These are phyloP conservation scores for Theileria annulata DNA, from an alignment of 169 alveolate genomes.

Conservation along the genomic window DNA sequence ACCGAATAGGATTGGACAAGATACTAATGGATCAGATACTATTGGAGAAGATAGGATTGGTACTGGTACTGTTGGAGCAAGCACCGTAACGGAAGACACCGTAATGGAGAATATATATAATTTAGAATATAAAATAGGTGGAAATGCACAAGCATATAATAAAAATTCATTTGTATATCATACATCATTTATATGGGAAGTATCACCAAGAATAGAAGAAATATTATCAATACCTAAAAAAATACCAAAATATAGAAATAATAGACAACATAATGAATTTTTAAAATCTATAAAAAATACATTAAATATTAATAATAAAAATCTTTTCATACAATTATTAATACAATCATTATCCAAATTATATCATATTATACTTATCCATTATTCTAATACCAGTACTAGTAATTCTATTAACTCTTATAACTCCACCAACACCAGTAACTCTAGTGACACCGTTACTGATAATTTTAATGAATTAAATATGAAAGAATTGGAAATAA, in stretches of 20 bases:
- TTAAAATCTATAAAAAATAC: background rate
- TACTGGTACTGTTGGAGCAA: too few species aligned
- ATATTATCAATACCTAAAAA: slow-evolving; percentile 62
- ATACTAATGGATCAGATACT: too few species aligned
- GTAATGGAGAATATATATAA: too few species aligned
- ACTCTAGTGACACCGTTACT: too few species aligned
- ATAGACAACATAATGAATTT: slow-evolving; percentile 66
- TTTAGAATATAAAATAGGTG: slow-evolving; percentile 77
- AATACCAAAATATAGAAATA: slow-evolving; percentile 67
- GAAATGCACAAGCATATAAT: slow-evolving; percentile 76
- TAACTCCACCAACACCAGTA: background rate
- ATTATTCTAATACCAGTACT: background rate
- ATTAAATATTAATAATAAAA: background rate
- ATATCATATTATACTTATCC: background rate
- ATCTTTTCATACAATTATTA: background rate
- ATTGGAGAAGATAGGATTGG: too few species aligned
- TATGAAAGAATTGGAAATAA: too few species aligned
- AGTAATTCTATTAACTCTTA: background rate
- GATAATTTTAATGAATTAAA: too few species aligned
- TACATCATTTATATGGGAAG: slow-evolving; percentile 72
- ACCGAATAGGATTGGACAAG: too few species aligned
- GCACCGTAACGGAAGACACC: too few species aligned
- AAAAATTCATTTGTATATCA: slow-evolving; percentile 74
- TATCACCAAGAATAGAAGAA: slow-evolving; percentile 64
- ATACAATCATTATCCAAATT: background rate